A percentile compares a stretch with the other conserved stretches of the same genome.
These are phyloP conservation scores for Leccinum imitatum DNA, from an alignment of 768 basidiomycete genomes.

Conservation along the genomic window DNA sequence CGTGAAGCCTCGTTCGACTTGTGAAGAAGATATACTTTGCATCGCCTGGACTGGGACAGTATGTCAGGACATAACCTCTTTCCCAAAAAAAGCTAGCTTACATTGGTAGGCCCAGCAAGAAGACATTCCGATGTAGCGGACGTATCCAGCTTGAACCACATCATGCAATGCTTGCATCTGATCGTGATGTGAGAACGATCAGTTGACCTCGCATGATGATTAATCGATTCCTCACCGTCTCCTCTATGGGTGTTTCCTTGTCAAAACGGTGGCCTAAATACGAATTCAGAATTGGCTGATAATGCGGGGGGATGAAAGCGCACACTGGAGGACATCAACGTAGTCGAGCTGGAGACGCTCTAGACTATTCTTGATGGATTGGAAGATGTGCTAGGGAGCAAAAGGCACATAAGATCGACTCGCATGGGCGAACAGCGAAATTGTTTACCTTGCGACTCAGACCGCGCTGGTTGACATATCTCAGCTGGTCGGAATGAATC, in stretches of 20 bases:
- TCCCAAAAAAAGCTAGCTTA: slow-evolving; percentile 14
- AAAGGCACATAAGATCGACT: neutral
- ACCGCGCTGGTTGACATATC: slow-evolving; percentile 50
- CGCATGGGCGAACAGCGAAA: slow-evolving; percentile 33
- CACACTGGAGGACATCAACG: slow-evolving; percentile 57
- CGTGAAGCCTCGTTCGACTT: neutral
- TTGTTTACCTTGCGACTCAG: slow-evolving; percentile 40
- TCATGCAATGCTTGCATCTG: slow-evolving; percentile 54
- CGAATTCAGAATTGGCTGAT: neutral
- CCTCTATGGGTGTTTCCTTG: slow-evolving; percentile 47
- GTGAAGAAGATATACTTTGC: slow-evolving; percentile 32
- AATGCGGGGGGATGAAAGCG: neutral
- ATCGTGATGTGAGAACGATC: neutral
- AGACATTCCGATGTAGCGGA: slow-evolving; percentile 46
- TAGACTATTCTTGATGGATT: slow-evolving; percentile 44
- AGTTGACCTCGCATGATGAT: neutral
- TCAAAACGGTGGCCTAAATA: slow-evolving; percentile 48
- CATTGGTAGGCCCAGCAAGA: slow-evolving; percentile 44
- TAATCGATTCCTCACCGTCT: slow-evolving; percentile 36
- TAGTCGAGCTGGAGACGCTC: slow-evolving; percentile 50
- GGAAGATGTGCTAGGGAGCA: slow-evolving; percentile 51
- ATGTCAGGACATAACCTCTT: slow-evolving; percentile 3
- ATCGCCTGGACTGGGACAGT: slow-evolving; percentile 35
- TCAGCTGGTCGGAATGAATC: slow-evolving; percentile 38
- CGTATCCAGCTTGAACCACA: slow-evolving; percentile 48